Evolutionary conservation across 1,139 yeast genomes (phyloP).

Genomic region (Candida sanyaensis): DNA sequence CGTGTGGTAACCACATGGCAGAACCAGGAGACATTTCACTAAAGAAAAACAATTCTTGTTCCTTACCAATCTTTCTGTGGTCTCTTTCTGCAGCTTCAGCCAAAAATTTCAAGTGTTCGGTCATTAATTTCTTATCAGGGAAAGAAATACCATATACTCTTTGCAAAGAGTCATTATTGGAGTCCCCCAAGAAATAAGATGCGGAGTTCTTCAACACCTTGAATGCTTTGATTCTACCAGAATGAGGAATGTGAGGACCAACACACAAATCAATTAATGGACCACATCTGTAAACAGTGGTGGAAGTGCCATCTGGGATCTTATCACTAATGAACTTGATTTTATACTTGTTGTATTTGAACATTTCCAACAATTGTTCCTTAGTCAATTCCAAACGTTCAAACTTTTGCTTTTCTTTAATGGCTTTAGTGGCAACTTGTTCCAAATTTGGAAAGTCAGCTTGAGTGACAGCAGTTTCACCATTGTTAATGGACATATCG

Average conservation of each 20-base stretch:
- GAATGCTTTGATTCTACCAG: conserved; percentile 94
- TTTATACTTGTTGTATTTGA: conserved; percentile 93
- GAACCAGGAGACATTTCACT: conserved; percentile 97
- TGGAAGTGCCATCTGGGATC: conserved; percentile 93
- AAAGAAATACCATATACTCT: conserved; percentile 97
- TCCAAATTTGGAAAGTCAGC: conserved; percentile 85
- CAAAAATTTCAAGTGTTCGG: conserved; percentile 90
- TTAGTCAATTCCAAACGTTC: conserved; percentile 92
- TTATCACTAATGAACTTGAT: conserved; percentile 83
- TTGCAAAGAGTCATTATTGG: conserved; percentile 91
- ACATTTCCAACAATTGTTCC: conserved; percentile 90
- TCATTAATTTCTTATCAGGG: conserved; percentile 98
- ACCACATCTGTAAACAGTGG: conserved; percentile 98
- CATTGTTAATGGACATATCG: conserved; percentile 87
- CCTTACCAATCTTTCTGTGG: conserved; percentile 94
- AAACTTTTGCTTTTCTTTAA: conserved; percentile 94
- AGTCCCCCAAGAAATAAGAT: conserved; percentile 93
- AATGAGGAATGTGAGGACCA: conserved; percentile 98
- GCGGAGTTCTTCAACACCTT: conserved; percentile 95
- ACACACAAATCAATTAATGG: conserved; percentile 95
- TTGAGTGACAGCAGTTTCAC: conserved; percentile 74
- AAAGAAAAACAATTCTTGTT: conserved; percentile 94
- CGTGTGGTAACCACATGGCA: conserved; percentile 98
- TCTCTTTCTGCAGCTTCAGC: conserved; percentile 98
- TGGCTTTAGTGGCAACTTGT: conserved; percentile 84